Base-by-base conservation (phyloP, 1,284 basidiomycete species). In the Ceratobasidium theobromae region DNA sequence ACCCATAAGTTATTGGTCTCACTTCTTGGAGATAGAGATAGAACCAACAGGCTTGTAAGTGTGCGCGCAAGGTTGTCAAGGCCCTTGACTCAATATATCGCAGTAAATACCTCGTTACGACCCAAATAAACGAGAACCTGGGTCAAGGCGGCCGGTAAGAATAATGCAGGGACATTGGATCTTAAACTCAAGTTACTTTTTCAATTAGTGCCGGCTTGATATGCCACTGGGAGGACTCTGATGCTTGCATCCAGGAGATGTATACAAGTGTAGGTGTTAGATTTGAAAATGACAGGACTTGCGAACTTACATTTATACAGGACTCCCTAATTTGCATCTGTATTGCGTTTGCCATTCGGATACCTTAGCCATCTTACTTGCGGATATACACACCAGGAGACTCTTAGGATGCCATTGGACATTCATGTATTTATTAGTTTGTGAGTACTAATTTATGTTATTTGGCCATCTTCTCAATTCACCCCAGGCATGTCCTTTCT, bases 41-140 rank as follows among this genome's bases (percentile, higher is more conserved):
- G 86, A 89, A 72, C 86, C 88, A 41, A 80, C 79, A 71, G 87
- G 88, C 69, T 90, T 89, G 89, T 91, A 76, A 83, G 89, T 81
- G 3, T 16, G 18, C 48, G 18, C 18, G 38, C 14, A 23, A 27
- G n/a, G 12, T n/a, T n/a, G 23, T 4, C 32, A 40, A 32, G n/a
- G 41, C 27, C 25, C 23, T 51, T n/a, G n/a, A n/a, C 41, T 52
- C 23, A 60, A 51, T 16, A 12, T 12, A 11, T 49, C 71, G 55
- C 70, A 91, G 89, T 73, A 92, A 92, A 79, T 92, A 89, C 73
- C 84, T 91, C 67, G 89, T 92, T 46, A 78, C 90, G 60, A 89
- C 89, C 43, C 89, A 91, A 73, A 86, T 90, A 69, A 88, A 85
- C 74, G 88, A 91, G 79, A 91, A 91, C 72, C 77, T 84, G 66